phyloP scores from a whole-genome alignment of 2,329 filamentous ascomycete species.

The Aspergillus spinulosporus region DNA sequence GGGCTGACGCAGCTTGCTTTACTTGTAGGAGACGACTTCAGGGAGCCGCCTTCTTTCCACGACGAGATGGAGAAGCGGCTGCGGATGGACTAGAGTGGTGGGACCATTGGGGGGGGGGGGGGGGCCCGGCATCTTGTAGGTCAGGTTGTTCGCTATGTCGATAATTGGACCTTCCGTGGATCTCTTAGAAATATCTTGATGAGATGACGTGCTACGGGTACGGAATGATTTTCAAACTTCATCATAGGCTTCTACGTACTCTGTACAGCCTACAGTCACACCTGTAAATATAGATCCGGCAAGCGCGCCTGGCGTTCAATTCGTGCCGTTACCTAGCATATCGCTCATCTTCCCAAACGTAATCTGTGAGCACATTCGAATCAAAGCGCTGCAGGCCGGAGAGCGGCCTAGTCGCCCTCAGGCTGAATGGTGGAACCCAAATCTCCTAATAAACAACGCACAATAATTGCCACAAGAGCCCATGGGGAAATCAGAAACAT shows the following conservation, averaged over 20 bases:
- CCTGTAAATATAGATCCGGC: background rate
- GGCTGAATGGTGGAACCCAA: background rate
- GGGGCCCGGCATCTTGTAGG: background rate
- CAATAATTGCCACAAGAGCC: background rate
- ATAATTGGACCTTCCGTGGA: background rate
- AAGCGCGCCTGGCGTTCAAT: background rate
- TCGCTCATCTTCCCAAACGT: background rate
- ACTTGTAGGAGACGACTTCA: conserved; percentile 63
- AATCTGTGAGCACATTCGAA: background rate
- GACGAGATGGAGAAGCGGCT: conserved; percentile 93
- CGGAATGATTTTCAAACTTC: background rate
- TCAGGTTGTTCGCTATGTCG: background rate
- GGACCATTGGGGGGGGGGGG: background rate
- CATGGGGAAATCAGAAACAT: conserved; percentile 3
- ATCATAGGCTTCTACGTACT: too few relatives aligned
- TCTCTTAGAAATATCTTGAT: background rate
- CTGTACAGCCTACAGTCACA: too few relatives aligned
- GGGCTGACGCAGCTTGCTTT: conserved; percentile 5
- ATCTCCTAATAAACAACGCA: conserved; percentile 5
- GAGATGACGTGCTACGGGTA: background rate
- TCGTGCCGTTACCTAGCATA: background rate
- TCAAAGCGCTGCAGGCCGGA: background rate
- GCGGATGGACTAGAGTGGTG: conserved; percentile 62
- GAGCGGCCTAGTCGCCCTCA: background rate
- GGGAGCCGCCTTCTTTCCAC: conserved; percentile 72